Evolutionary conservation across 2,329 filamentous ascomycete species (phyloP).

Genomic region (Penicillium fuscoglaucum): DNA sequence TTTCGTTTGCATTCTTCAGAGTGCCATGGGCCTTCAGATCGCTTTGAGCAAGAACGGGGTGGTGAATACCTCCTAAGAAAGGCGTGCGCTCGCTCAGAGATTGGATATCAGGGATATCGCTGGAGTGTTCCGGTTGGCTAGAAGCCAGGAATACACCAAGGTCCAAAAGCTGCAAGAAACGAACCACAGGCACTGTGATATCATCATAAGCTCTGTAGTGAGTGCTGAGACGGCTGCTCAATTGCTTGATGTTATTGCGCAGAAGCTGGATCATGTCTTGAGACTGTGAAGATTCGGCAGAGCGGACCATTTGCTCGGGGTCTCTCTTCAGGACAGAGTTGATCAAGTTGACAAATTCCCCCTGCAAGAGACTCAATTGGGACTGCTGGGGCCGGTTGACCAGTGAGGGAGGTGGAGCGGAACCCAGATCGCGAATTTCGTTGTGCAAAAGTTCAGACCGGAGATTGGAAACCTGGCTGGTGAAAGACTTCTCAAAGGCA

Average conservation of each 20-base stretch:
- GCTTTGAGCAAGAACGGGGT: slow-evolving; percentile 21
- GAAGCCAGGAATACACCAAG: slow-evolving; percentile 68
- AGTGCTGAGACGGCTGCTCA: slow-evolving; percentile 67
- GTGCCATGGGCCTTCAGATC: slow-evolving; percentile 9
- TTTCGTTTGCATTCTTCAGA: slow-evolving; percentile 33
- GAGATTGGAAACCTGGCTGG: slow-evolving; percentile 66
- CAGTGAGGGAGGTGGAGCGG: slow-evolving; percentile 63
- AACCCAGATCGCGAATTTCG: slow-evolving; percentile 64
- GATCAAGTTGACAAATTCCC: slow-evolving; percentile 77
- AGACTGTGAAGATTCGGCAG: slow-evolving; percentile 18
- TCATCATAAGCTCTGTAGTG: slow-evolving; percentile 82
- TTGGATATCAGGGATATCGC: slow-evolving; percentile 25
- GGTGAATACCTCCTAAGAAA: slow-evolving; percentile 37
- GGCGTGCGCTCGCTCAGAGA: slow-evolving; percentile 40
- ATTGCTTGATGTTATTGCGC: slow-evolving; percentile 62
- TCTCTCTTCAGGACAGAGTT: slow-evolving; percentile 57
- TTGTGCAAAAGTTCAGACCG: slow-evolving; percentile 64
- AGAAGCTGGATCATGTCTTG: slow-evolving; percentile 43
- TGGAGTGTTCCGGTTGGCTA: slow-evolving; percentile 18
- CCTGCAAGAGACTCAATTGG: slow-evolving; percentile 70
- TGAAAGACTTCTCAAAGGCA: slow-evolving; percentile 66
- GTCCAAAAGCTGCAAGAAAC: slow-evolving; percentile 75
- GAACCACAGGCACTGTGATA: slow-evolving; percentile 73
- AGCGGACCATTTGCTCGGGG: slow-evolving; percentile 33
- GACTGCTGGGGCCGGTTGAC: slow-evolving; percentile 72